phyloP scores from a whole-genome alignment of 1,284 basidiomycete species.

The Trametes hirsuta region DNA sequence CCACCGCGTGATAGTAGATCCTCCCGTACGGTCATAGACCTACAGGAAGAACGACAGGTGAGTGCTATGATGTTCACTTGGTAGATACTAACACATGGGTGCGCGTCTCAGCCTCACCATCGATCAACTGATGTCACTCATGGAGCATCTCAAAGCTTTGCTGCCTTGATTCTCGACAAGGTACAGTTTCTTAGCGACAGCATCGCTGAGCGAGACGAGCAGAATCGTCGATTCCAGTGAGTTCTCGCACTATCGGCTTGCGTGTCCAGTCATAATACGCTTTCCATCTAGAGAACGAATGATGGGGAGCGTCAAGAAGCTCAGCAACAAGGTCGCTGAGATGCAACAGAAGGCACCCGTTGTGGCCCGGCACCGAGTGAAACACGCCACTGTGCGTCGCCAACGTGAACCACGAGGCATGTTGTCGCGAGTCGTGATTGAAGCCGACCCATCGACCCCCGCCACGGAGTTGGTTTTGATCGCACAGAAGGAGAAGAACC shows the following conservation, averaged over 20 bases:
- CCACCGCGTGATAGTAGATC: too few species aligned
- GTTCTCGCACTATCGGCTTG: neutral
- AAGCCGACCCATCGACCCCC: neutral
- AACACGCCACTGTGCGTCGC: neutral
- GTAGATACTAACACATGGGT: too few species aligned
- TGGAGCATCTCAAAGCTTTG: neutral
- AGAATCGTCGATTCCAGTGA: slow-evolving; percentile 1
- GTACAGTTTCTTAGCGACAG: neutral
- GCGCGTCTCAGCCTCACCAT: too few species aligned
- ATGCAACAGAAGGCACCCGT: neutral
- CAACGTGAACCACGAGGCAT: neutral
- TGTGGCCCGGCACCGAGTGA: neutral
- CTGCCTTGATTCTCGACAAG: neutral
- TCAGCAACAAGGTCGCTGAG: neutral
- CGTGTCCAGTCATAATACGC: neutral
- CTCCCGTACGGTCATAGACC: too few species aligned
- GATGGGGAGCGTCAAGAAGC: neutral
- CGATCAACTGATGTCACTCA: too few species aligned
- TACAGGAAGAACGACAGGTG: too few species aligned
- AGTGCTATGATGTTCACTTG: too few species aligned
- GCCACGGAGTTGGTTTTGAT: neutral
- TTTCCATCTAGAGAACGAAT: neutral
- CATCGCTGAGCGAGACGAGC: neutral
- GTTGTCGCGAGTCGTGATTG: neutral
- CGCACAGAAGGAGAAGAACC: neutral